Evolutionary conservation across 164 flowering plant genomes (phyloP).

Genomic region (Umbellularia californica): DNA sequence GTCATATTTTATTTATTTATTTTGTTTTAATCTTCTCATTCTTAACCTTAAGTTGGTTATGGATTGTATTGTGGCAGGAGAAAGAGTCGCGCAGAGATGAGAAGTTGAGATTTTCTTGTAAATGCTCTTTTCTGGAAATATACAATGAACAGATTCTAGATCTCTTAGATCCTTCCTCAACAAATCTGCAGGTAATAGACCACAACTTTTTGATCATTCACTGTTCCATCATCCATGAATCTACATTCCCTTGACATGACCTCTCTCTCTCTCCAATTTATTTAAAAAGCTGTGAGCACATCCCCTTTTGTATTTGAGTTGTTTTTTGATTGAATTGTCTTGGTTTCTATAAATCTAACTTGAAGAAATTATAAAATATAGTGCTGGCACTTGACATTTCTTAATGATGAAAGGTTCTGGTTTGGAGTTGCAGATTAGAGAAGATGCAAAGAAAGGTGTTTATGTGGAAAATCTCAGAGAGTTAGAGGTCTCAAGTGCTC

Average conservation of each 20-base stretch:
- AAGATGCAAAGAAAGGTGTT: constrained; percentile 86
- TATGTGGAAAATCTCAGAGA: constrained; percentile 86
- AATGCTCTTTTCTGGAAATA: constrained; percentile 93
- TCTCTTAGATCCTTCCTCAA: constrained; percentile 84
- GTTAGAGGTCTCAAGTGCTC: constrained; percentile 79
- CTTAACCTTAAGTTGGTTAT: constrained; percentile 9
- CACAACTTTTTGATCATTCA: background rate
- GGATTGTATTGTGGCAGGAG: constrained; percentile 50
- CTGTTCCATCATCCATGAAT: background rate
- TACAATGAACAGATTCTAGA: constrained; percentile 98
- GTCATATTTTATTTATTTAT: no score
- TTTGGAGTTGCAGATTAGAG: constrained; percentile 55
- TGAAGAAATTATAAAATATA: background rate
- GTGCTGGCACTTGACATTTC: background rate
- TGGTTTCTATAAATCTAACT: background rate
- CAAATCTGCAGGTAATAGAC: constrained; percentile 72
- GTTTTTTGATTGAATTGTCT: background rate
- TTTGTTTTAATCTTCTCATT: background rate
- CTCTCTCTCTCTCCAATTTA: background rate
- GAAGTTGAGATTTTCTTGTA: constrained; percentile 74
- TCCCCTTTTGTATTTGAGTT: background rate
- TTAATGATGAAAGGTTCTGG: background rate
- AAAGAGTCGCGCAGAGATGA: constrained; percentile 83
- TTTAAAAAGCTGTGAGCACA: background rate
- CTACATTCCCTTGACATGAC: background rate